These are phyloP conservation scores for Saussurea involucrata DNA, from an alignment of 129 eudicot species.

Conservation along the genomic window DNA sequence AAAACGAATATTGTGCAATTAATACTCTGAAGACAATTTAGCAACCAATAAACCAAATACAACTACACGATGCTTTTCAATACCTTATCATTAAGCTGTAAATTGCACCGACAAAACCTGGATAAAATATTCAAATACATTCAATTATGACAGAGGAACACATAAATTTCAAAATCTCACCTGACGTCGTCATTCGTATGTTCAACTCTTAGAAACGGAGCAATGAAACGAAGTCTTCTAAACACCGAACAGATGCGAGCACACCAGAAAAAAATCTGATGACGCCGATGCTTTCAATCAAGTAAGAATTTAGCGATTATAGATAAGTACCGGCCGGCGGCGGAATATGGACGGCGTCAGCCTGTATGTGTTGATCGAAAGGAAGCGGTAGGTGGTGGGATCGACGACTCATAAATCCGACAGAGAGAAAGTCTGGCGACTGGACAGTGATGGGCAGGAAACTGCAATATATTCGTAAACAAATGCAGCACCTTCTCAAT, in stretches of 20 bases:
- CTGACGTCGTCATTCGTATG: background rate
- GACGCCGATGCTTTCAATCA: background rate
- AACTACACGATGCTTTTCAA: background rate
- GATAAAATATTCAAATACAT: background rate
- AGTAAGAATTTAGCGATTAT: background rate
- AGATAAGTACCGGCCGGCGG: background rate
- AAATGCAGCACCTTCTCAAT: background rate
- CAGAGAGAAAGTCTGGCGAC: background rate
- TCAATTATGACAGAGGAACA: background rate
- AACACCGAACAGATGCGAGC: background rate
- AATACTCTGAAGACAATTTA: background rate
- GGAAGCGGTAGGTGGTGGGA: constrained; percentile 7
- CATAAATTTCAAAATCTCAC: background rate
- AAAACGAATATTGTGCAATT: background rate
- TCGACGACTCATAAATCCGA: background rate
- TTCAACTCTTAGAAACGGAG: background rate
- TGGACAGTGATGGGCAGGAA: background rate
- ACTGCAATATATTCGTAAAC: background rate
- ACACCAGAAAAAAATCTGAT: background rate
- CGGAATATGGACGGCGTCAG: background rate
- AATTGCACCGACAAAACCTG: background rate
- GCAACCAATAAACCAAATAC: background rate
- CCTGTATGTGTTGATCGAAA: background rate
- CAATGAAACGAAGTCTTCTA: background rate
- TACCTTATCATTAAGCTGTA: background rate